phyloP scores from a whole-genome alignment of 805 yeast genomes.

The Metschnikowia continentalis region DNA sequence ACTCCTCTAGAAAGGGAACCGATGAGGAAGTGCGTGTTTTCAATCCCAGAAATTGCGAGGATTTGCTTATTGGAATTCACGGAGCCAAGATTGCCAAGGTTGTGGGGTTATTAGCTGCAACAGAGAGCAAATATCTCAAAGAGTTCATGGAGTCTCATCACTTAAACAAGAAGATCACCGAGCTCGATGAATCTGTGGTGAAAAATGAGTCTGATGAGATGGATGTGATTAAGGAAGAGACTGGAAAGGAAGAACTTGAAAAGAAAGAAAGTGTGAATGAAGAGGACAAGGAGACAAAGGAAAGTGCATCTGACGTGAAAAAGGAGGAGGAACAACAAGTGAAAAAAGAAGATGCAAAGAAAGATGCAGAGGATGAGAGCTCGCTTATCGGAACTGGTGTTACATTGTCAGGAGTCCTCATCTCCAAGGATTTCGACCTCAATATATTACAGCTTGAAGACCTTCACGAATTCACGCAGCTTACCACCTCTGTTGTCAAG shows the following conservation, averaged over 20 bases:
- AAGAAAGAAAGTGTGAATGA: not conserved
- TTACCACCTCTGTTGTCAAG: slow-evolving; percentile 78
- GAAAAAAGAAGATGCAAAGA: slow-evolving; percentile 6
- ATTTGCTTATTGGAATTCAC: slow-evolving; percentile 68
- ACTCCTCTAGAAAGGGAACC: slow-evolving; percentile 74
- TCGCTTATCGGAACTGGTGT: slow-evolving; percentile 26
- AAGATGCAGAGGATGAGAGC: slow-evolving; percentile 11
- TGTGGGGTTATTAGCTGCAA: slow-evolving; percentile 50
- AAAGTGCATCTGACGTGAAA: not conserved
- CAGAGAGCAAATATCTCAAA: slow-evolving; percentile 31
- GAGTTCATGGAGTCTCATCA: slow-evolving; percentile 59
- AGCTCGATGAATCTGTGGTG: slow-evolving; percentile 4
- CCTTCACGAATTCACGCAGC: slow-evolving; percentile 80
- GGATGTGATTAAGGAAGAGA: slow-evolving; percentile 23
- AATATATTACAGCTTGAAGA: slow-evolving; percentile 81
- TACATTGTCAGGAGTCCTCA: slow-evolving; percentile 74
- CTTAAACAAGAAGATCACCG: slow-evolving; percentile 26
- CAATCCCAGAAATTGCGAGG: slow-evolving; percentile 89
- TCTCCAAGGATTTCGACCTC: slow-evolving; percentile 86
- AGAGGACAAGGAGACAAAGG: slow-evolving; percentile 3
- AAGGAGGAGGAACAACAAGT: slow-evolving; percentile 5
- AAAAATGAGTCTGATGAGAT: slow-evolving; percentile 20
- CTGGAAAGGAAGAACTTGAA: not conserved
- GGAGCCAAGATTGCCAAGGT: slow-evolving; percentile 81
- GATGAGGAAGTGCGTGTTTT: slow-evolving; percentile 86